Evolutionary conservation across 768 basidiomycete genomes (phyloP).

Genomic region (Calocera viscosa): DNA sequence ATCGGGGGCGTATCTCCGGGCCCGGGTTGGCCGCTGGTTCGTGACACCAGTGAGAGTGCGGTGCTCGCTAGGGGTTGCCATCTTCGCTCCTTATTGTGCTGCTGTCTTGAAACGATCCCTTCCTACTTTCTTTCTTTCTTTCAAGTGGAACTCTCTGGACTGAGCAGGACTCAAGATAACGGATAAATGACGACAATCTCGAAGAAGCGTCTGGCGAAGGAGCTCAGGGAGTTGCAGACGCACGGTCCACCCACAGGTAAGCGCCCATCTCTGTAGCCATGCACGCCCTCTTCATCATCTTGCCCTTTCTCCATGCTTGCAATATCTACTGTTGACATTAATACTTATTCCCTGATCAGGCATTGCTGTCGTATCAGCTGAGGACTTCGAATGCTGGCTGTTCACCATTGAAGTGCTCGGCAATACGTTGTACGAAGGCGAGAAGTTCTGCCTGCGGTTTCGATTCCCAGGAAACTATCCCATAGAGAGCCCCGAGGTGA

Average conservation of each 20-base stretch:
- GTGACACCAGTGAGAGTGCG: too few relatives aligned
- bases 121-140: too few relatives aligned
- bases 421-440: constrained; percentile 15
- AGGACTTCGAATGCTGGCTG: constrained; percentile 13
- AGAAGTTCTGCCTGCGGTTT: constrained; percentile 15
- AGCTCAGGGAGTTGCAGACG: constrained; percentile 12
- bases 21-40: too few relatives aligned
- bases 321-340: not conserved
- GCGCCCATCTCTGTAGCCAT: not conserved
- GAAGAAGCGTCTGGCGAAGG: constrained; percentile 14
- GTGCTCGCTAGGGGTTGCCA: too few relatives aligned
- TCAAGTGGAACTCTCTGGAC: too few relatives aligned
- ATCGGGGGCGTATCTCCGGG: too few relatives aligned
- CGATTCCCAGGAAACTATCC: constrained; percentile 13
- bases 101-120: too few relatives aligned
- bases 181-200: not conserved
- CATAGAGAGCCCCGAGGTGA: constrained; percentile 16
- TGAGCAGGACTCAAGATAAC: too few relatives aligned
- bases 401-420: constrained; percentile 14
- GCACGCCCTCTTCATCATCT: too few relatives aligned
- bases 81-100: too few relatives aligned
- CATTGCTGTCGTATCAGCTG: constrained; percentile 14
- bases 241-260: constrained; percentile 11
- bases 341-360: not conserved
- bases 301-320: too few relatives aligned